Base-by-base conservation (phyloP, 2,329 filamentous ascomycete species). In the Ramichloridium luteum region DNA sequence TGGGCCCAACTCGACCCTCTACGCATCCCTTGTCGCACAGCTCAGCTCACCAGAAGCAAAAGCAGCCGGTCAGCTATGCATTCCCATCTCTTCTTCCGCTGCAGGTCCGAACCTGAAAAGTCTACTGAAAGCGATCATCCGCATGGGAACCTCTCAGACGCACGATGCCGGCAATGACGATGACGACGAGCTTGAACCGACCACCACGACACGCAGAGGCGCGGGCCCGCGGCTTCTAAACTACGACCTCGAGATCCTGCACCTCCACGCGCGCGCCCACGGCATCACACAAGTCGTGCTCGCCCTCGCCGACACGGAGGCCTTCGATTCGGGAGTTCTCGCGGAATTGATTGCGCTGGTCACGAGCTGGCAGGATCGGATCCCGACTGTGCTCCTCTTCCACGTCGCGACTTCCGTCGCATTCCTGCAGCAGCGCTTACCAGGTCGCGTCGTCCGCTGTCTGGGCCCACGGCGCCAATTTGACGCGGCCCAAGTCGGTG, bases 321-420 rank as follows among this genome's bases (percentile, higher is more conserved):
- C 77, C 1, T 86, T 90, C 49, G 81, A 86, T 45, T 72, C 72
- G 28, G 61, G 61, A 16, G 56, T 90, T n/a, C 59, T 92, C 9
- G 75, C 74, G 1, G 80, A 88, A 36, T 50, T 84, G 20, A 68
- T 88, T 27, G 64, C 67, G 22, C 64, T 86, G 4, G 67, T 88
- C 37, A 70, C 70, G 39, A 71, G 68, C 25, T 90, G 82, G 80
- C 68, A 72, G 6, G 72, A 80, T 42, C 76, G 79, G 14, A 80
- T 90, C 28, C 78, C 77, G 0, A 85, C 90, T 41, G 72, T 80
- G 1, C 62, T 85, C 1, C 61, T 92, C 1, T 81, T 90, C 46
- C 82, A 81, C 25, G 71, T 92, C 34, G 82, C 81, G 16, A 90
- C 83, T 1, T 86, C 81, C 2, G 72, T 85, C 18, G 80, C 88